Base-by-base conservation (phyloP, 2,329 filamentous ascomycete genomes). In the Penicillium sp. region DNA sequence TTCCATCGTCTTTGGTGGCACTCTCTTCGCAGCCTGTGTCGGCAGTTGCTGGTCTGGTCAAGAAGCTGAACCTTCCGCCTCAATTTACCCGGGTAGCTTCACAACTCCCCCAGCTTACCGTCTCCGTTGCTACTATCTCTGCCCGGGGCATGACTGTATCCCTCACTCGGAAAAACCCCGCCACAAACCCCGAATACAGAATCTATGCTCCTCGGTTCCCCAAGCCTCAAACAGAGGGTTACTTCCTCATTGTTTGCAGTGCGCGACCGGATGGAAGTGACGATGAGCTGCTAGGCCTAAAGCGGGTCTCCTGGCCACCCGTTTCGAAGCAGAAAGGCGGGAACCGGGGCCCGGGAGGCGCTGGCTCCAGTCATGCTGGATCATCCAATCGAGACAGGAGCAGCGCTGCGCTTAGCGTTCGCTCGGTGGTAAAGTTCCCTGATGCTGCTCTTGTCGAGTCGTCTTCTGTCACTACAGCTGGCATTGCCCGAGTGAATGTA, bases 191-290 rank as follows among this genome's bases (percentile, higher is more conserved):
- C 7, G 86, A 89, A 1, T 83, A 80, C 40, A 80, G 85, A 50
- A 86, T 96, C 63, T 95, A 85, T 59, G 89, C 93, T 0, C 91
- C 94, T 2, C 79, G 80, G 18, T 97, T 95, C 70, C 91, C 91
- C 1, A 98, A 98, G 69, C 83, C 89, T 13, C 93, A 98, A 69
- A 93, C 83, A 0, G 93, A 98, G 63, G 90, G 90, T 0, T 97
- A 85, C 79, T 97, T 98, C 67, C 80, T 93, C 11, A 64, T 97
- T 18, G 77, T 95, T 0, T 84, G 82, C 6, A 59, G 56, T 27
- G 52, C 61, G 29, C 54, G 56, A 4, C 42, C 61, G 0, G 60
- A 63, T 40, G 59, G 79, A 2, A 73, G 73, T 0, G 78, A 71
- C 6, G 88, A 91, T 49, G 88, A 96, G 57, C 77, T 97, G 31